These are phyloP conservation scores for Daldinia childiae DNA, from an alignment of 495 filamentous ascomycete species.

Conservation along the genomic window DNA sequence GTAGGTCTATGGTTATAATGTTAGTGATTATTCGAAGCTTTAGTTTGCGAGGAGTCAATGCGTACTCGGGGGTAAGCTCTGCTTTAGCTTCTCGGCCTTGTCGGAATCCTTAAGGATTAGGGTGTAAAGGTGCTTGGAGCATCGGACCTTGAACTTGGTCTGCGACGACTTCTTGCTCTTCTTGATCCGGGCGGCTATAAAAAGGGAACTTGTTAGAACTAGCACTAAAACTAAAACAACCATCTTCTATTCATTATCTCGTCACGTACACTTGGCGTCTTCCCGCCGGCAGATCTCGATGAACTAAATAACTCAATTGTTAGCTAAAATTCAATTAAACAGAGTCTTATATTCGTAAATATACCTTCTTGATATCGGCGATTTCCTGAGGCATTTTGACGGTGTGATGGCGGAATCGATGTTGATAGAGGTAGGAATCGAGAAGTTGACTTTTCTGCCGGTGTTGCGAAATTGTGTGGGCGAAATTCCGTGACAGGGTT, in stretches of 20 bases:
- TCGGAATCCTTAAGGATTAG: conserved; percentile 96
- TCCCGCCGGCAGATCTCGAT: conserved; percentile 99
- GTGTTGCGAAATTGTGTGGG: conserved; percentile 49
- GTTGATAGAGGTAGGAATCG: conserved; percentile 40
- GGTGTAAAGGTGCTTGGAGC: conserved; percentile 92
- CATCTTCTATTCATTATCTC: conserved; percentile 3
- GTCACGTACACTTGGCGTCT: conserved; percentile 90
- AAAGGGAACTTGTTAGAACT: conserved; percentile 50
- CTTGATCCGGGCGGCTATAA: conserved; percentile 93
- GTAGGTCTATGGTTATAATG: conserved; percentile 48
- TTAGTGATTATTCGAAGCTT: conserved; percentile 3
- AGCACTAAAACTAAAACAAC: not conserved
- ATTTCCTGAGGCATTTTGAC: conserved; percentile 95
- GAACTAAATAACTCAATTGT: conserved; percentile 70
- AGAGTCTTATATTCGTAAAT: conserved; percentile 2
- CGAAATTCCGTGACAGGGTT: conserved; percentile 39
- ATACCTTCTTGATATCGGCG: conserved; percentile 91
- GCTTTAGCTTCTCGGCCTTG: conserved; percentile 99
- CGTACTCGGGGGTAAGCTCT: conserved; percentile 93
- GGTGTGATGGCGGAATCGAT: conserved; percentile 35
- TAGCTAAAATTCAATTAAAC: conserved; percentile 31
- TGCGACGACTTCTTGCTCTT: conserved; percentile 85
- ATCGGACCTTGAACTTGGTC: conserved; percentile 99
- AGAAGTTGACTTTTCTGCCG: conserved; percentile 39
- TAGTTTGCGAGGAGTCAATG: not conserved